Evolutionary conservation across 139 green algal species (phyloP), one percentile per base, ranked within the genome.

Genomic region (Micromonas pusilla): DNA sequence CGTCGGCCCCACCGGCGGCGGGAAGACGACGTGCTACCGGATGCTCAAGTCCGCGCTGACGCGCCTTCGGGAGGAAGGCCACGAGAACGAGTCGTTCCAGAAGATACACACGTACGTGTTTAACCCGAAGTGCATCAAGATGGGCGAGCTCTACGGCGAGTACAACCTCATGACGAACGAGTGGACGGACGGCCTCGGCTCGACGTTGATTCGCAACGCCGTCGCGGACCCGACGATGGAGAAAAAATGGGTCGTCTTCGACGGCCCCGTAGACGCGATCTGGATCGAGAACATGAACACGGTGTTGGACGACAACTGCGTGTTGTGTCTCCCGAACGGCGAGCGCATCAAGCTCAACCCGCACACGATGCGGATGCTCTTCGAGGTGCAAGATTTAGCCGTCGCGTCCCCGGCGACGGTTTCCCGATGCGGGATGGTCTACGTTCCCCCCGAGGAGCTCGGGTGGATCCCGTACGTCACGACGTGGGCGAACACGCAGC

Each of bases 51-150:
- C 30, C 23, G 77, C 89, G 9, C 73, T 88, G 30, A 93, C 90
- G 0, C 66, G 57, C 31, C 83, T 94, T 52, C 80, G 86, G 21
- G 64, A 83, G n/a, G 79, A 86, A 70, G 53, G 87, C n/a, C 75
- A 84, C 37, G 80, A 36, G 6, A 60, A 84, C 74, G 62, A 79
- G 38, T 23, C 0, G 28, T 86, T 72, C 30, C 83, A 91, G 81
- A 65, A 84, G 23, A 88, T 73, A 9, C 83, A 89, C 45, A 86
- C 82, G 23, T 81, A 83, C 73, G 64, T 71, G 68, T 64, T 95
- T 80, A 96, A 96, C 82, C 91, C 91, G 70, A 96, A 96, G 84
- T 92, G 86, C 86, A 93, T 96, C 79, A 91, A 87, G 72, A 94
- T 94, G 88, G 89, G 89, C 2, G 89, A 96, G 85, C 86, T 96